These are phyloP conservation scores for Mucor ambiguus DNA, from an alignment of 371 early-diverging fungal genomes.

Conservation along the genomic window DNA sequence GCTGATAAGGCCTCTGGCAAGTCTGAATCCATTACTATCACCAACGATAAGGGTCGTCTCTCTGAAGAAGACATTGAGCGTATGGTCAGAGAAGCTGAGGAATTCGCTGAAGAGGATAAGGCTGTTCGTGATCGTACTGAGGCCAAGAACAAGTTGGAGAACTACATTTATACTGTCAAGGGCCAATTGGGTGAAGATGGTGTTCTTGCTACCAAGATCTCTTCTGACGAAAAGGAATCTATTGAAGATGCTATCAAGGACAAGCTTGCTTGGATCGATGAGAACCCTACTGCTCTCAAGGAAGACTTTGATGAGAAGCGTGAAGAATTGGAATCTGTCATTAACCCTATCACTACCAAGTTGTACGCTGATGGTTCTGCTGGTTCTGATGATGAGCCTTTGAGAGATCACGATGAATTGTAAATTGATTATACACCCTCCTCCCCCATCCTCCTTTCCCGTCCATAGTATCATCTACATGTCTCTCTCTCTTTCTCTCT, in stretches of 20 bases:
- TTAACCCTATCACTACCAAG: slow-evolving; percentile 89
- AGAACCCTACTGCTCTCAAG: slow-evolving; percentile 65
- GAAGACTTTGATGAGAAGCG: slow-evolving; percentile 85
- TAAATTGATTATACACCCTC: slow-evolving; percentile 39
- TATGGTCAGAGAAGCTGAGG: slow-evolving; percentile 94
- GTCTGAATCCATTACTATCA: slow-evolving; percentile 93
- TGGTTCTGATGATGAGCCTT: slow-evolving; percentile 63
- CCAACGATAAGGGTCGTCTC: slow-evolving; percentile 95
- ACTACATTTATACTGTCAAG: slow-evolving; percentile 85
- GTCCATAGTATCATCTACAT: slow-evolving; percentile 12
- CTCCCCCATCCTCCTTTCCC: background rate
- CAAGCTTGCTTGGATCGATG: slow-evolving; percentile 86
- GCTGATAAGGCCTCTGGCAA: slow-evolving; percentile 96
- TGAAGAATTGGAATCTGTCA: slow-evolving; percentile 81
- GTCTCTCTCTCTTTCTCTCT: background rate
- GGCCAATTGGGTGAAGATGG: slow-evolving; percentile 75
- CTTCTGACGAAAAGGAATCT: slow-evolving; percentile 83
- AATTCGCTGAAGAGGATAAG: slow-evolving; percentile 88
- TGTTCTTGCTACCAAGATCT: slow-evolving; percentile 69
- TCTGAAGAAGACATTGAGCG: slow-evolving; percentile 95
- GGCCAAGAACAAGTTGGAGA: slow-evolving; percentile 82
- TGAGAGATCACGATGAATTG: slow-evolving; percentile 77
- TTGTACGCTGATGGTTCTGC: slow-evolving; percentile 69
- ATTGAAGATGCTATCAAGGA: slow-evolving; percentile 89
- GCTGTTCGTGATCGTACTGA: slow-evolving; percentile 84